Conservation (phyloP, 257 asterid species). For the Solanum chmielewskii region DNA sequence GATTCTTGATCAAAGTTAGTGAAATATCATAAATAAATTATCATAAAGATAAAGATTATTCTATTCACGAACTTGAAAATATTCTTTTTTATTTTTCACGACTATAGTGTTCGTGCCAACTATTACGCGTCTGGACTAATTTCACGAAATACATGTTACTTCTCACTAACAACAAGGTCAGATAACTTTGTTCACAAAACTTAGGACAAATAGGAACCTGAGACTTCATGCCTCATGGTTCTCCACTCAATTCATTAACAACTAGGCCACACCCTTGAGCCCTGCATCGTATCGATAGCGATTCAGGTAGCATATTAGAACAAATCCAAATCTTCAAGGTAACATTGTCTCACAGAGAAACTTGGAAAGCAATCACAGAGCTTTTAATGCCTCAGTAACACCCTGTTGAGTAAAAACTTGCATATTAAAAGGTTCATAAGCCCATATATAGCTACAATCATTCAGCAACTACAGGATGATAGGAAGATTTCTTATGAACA, state of each 20-base stretch:
- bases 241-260: not conserved
- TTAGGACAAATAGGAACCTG: not conserved
- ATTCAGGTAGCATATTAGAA: not conserved
- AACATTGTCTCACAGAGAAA: not conserved
- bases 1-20: not conserved
- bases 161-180: not conserved
- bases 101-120: fast-evolving
- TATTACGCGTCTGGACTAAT: not conserved
- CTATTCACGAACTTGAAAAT: not conserved
- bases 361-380: not conserved
- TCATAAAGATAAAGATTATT: not conserved
- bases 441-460: not conserved
- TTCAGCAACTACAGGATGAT: not conserved
- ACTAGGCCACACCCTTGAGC: not conserved
- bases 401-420: not conserved
- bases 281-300: too few species aligned
- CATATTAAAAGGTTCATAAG: not conserved
- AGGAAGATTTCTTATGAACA: not conserved
- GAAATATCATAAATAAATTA: not conserved
- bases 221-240: not conserved
- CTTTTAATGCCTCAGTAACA: not conserved
- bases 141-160: not conserved
- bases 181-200: not conserved
- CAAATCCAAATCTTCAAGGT: not conserved
- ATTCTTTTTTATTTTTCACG: too few species aligned